A percentile compares a stretch with the other conserved stretches of the same genome.
phyloP scores from a whole-genome alignment of 768 basidiomycete species.

The Boletellus emodensis region DNA sequence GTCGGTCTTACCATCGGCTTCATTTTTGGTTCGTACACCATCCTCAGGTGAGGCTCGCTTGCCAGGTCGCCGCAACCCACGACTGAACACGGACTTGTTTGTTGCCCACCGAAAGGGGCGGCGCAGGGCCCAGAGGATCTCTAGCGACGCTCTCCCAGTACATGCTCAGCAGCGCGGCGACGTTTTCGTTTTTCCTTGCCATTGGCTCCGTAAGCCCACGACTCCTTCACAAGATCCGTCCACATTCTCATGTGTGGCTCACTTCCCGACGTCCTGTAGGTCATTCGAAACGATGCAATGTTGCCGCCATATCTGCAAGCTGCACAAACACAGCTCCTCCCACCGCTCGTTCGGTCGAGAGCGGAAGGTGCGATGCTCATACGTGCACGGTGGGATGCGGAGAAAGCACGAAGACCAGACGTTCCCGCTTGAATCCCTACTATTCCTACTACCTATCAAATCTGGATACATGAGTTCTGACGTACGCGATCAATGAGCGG shows the following conservation, averaged over 20 bases:
- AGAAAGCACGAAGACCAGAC: conserved; percentile 35
- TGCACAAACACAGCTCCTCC: conserved; percentile 53
- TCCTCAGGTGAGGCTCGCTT: conserved; percentile 64
- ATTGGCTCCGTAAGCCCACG: conserved; percentile 73
- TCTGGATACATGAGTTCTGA: conserved; percentile 13
- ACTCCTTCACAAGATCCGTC: background rate
- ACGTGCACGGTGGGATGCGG: conserved; percentile 72
- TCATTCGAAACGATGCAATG: conserved; percentile 78
- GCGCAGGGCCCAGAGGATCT: conserved; percentile 86
- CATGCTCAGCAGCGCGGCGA: conserved; percentile 97
- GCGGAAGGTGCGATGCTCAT: conserved; percentile 67
- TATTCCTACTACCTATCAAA: conserved; percentile 8
- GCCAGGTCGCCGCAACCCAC: background rate
- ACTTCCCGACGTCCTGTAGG: conserved; percentile 41
- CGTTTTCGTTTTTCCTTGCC: conserved; percentile 95
- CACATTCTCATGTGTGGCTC: conserved; percentile 3
- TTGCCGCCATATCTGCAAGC: conserved; percentile 61
- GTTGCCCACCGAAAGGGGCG: conserved; percentile 49
- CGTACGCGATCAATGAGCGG: conserved; percentile 9
- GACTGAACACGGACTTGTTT: conserved; percentile 5
- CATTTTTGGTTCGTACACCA: conserved; percentile 92
- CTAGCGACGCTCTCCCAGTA: conserved; percentile 94
- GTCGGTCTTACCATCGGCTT: conserved; percentile 97
- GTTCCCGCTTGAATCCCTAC: conserved; percentile 11
- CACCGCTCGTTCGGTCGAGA: conserved; percentile 57